These are phyloP conservation scores for Teunomyces stri DNA, from an alignment of 805 yeast genomes.

Conservation along the genomic window DNA sequence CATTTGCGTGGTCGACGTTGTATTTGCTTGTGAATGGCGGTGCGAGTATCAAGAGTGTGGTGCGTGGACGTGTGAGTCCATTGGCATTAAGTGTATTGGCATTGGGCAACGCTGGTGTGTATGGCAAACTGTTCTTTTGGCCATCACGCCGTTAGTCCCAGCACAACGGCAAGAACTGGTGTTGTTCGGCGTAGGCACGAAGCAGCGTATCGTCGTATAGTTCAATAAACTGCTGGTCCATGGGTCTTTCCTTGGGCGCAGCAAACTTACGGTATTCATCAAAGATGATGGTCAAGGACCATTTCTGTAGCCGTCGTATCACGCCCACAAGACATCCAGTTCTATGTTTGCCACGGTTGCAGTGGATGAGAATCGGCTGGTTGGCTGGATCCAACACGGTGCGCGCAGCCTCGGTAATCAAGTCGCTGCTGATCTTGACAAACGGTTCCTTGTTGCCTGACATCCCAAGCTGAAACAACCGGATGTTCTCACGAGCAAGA, in stretches of 20 bases:
- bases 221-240: constrained; percentile 95
- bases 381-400: constrained; percentile 80
- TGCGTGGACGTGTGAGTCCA: constrained; percentile 63
- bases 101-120: constrained; percentile 56
- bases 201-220: constrained; percentile 71
- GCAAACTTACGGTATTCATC: constrained; percentile 96
- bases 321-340: constrained; percentile 97
- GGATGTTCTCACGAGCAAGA: constrained; percentile 56
- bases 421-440: constrained; percentile 64
- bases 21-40: constrained; percentile 71
- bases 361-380: constrained; percentile 90
- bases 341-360: constrained; percentile 95
- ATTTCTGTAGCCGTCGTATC: constrained; percentile 78
- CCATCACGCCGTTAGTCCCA: constrained; percentile 45
- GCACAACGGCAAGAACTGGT: constrained; percentile 62
- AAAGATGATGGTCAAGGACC: constrained; percentile 92
- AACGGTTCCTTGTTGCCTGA: constrained; percentile 95
- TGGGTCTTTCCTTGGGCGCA: constrained; percentile 89
- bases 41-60: constrained; percentile 49
- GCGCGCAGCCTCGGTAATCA: constrained; percentile 76
- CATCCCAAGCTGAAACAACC: constrained; percentile 84
- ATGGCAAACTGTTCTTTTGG: constrained; percentile 69
- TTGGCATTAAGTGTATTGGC: constrained; percentile 58
- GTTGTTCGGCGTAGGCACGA: constrained; percentile 48
- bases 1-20: constrained; percentile 75